Evolutionary conservation across 2,329 filamentous ascomycete species (phyloP), one percentile per base, ranked within the genome.

Genomic region (Cryphonectria carpinicola): DNA sequence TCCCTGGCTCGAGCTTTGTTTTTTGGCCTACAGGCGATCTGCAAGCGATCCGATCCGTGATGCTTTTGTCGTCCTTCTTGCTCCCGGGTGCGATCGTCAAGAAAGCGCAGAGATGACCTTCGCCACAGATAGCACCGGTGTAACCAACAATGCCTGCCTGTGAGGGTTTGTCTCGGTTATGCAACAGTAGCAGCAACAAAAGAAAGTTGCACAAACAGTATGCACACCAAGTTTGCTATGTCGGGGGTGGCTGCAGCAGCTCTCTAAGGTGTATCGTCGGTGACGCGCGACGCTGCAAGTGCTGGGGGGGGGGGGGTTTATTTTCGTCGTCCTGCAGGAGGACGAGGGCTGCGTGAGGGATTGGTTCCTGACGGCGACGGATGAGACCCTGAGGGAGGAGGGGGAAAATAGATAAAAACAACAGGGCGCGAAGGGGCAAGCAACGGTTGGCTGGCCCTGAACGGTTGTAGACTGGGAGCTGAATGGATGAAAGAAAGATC

Each of bases 61-160:
- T 65, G 22, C 22, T 10, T 10, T 25, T 54, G 10, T 32, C 28
- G 63, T n/a, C 35, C 65, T 66, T 66, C 65, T 66, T 25, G 19
- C 49, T 37, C n/a, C n/a, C 22, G 35, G 52, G 22, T 25, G 49
- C 25, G 49, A 58, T 58, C 49, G 52, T 58, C 65, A 41, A 22
- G 46, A 49, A 49, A 4, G 32, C 14, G 5, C 52, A 28, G 63
- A 17, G 13, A 66, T 10, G 19, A 41, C 41, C 17, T 49, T 39
- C n/a, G 64, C 49, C 64, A 66, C 46, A 58, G 35, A 41, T 41
- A 66, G 65, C 49, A 39, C 65, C 14, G 39, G 52, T 43, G n/a
- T 25, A 25, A 56, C 32, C 11, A 58, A 37, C 13, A 35, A 32
- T 49, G 22, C 46, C 46, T 49, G 54, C 25, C 28, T 58, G 54